Evolutionary conservation across 2,329 filamentous ascomycete species (phyloP), one percentile per base, ranked within the genome.

Genomic region (Aspergillus fischeri): DNA sequence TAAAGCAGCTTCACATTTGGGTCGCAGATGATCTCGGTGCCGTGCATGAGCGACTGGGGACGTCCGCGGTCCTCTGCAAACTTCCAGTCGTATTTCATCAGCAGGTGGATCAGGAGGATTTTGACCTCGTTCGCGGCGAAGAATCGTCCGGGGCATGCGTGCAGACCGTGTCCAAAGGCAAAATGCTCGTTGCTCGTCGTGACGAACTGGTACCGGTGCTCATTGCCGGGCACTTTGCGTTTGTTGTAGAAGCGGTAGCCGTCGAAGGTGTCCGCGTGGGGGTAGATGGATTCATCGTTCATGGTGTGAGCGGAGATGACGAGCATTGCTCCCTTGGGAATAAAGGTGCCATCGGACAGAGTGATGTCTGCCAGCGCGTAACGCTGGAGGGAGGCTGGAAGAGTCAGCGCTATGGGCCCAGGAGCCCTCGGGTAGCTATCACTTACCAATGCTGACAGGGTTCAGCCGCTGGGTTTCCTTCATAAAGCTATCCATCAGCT

Each of bases 111-210:
- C 35, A 83, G 63, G 14, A 83, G 72, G 65, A 85, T 81, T 66
- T 85, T 85, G 14, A 83, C 70, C 65, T 83, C 81, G 56, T 82
- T 77, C 0, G 80, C 77, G 0, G 82, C 81, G 57, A 84, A 84
- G 71, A 85, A 85, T 0, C 82, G 75, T 0, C 83, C 83, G 0
- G 81, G 79, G 49, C 82, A 74, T 14, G 72, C 67, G 45, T 72
- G 67, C 28, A 65, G 48, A 7, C 75, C 74, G 52, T 74, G 70
- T 0, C 75, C 75, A 53, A 77, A 78, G 7, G 60, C 65, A 6
- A 73, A 65, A 25, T 70, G 64, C 3, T 70, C 65, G 4, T 56
- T 49, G 24, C 64, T 69, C 1, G 72, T 72, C 8, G 71, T 66
- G 9, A 72, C 67, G 35, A 71, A 57, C 52, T 73, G 68, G 48